Conservation (phyloP, 805 yeast species). For the Metschnikowia corniflorae region DNA sequence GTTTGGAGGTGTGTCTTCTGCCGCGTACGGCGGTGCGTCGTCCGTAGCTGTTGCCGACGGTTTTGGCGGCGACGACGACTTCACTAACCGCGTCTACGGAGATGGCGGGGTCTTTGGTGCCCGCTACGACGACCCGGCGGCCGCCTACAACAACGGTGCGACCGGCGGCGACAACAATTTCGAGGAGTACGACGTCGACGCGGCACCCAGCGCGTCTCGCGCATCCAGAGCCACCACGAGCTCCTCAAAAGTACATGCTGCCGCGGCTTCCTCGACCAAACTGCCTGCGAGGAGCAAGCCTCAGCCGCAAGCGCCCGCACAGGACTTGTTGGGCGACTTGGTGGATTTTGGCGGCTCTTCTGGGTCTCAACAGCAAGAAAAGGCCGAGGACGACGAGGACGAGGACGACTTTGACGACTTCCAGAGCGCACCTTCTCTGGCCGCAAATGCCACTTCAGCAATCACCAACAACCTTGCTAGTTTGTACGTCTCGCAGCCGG, state of each 20-base stretch:
- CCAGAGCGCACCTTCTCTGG: constrained; percentile 58
- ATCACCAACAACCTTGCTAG: constrained; percentile 25
- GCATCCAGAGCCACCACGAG: constrained; percentile 34
- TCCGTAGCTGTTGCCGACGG: constrained; percentile 32
- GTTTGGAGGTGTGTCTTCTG: constrained; percentile 69
- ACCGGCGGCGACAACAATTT: constrained; percentile 40
- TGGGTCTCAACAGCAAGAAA: constrained; percentile 14
- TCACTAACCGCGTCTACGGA: constrained; percentile 55
- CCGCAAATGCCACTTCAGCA: constrained; percentile 15
- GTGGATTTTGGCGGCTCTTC: constrained; percentile 34
- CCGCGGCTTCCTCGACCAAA: constrained; percentile 9
- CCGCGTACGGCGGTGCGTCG: constrained; percentile 49
- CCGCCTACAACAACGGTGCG: constrained; percentile 34
- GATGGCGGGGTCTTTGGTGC: constrained; percentile 71
- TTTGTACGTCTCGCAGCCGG: constrained; percentile 23
- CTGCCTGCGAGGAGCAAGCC: constrained; percentile 26
- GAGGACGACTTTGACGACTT: constrained; percentile 82
- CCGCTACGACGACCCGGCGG: constrained; percentile 57
- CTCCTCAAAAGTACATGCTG: constrained; percentile 33
- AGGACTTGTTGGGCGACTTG: constrained; percentile 49
- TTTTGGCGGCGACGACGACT: constrained; percentile 43
- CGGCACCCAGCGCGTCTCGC: constrained; percentile 11
- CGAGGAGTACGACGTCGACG: constrained; percentile 59
- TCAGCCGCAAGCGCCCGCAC: constrained; percentile 27
- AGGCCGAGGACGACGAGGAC: constrained; percentile 39